Percentiles rank a stretch among this genome's conserved stretches.
Conservation (phyloP, 2,329 filamentous ascomycete genomes). For the Alternaria sp. region DNA sequence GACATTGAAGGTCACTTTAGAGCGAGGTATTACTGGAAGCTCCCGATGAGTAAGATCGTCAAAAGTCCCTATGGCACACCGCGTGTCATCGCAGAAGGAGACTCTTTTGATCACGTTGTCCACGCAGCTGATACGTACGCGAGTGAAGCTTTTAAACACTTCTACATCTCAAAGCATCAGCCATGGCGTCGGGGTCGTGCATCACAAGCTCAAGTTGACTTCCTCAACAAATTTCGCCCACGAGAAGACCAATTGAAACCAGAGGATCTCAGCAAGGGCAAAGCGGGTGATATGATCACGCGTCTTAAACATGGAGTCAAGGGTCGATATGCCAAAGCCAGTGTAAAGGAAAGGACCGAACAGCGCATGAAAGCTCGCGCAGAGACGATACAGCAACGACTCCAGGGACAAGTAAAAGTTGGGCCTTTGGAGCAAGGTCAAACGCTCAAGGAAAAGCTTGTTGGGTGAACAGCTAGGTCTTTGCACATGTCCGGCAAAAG, state of each 20-base stretch:
- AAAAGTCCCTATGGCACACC: constrained; percentile 72
- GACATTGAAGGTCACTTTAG: constrained; percentile 50
- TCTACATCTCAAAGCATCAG: constrained; percentile 72
- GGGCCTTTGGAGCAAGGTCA: constrained; percentile 52
- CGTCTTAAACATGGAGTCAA: constrained; percentile 86
- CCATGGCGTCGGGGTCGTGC: constrained; percentile 76
- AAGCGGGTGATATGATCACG: constrained; percentile 89
- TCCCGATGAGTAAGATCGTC: constrained; percentile 46
- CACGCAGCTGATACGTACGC: constrained; percentile 88
- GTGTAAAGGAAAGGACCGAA: constrained; percentile 39
- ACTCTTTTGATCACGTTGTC: constrained; percentile 77
- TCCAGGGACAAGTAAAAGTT: constrained; percentile 58
- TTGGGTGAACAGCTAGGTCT: constrained; percentile 4
- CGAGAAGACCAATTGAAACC: constrained; percentile 64
- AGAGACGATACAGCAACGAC: constrained; percentile 53
- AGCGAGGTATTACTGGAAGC: constrained; percentile 55
- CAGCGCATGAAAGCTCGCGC: constrained; percentile 56
- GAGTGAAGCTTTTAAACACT: constrained; percentile 68
- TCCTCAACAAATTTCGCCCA: constrained; percentile 72
- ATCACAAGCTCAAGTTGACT: constrained; percentile 68
- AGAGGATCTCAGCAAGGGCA: constrained; percentile 76
- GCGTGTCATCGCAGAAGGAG: constrained; percentile 70
- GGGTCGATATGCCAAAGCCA: constrained; percentile 60
- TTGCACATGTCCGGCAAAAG: not conserved
- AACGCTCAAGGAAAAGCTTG: constrained; percentile 15